These are phyloP conservation scores for Trypanosoma brucei DNA, from an alignment of 208 protist genomes.

Conservation along the genomic window DNA sequence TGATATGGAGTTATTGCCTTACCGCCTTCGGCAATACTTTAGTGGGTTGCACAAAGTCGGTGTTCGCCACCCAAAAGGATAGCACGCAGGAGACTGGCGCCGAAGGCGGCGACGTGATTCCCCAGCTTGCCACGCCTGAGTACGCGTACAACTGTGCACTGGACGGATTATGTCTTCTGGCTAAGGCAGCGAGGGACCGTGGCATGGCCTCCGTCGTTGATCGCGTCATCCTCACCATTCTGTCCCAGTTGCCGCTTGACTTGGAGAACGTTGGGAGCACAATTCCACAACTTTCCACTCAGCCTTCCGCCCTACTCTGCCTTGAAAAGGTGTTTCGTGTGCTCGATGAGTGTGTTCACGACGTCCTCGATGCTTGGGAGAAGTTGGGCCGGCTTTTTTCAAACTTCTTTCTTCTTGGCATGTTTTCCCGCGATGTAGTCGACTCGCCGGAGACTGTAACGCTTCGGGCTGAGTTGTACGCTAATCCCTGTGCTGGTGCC, in stretches of 20 bases:
- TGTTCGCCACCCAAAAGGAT: constrained; percentile 10
- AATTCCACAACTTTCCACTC: constrained; percentile 10
- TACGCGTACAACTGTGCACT: constrained; percentile 14
- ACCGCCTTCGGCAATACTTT: constrained; percentile 50
- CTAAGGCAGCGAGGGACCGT: constrained; percentile 8
- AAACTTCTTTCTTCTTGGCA: constrained; percentile 21
- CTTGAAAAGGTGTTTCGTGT: constrained; percentile 15
- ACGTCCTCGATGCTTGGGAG: constrained; percentile 18
- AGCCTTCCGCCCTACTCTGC: constrained; percentile 3
- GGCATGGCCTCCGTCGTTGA: constrained; percentile 17
- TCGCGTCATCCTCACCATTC: constrained; percentile 16
- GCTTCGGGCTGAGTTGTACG: constrained; percentile 22
- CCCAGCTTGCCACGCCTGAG: constrained; percentile 3
- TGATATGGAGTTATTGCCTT: constrained; percentile 50
- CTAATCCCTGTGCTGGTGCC: constrained; percentile 30
- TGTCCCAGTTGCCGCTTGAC: constrained; percentile 17
- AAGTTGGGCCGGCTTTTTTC: constrained; percentile 17
- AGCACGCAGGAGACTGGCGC: background rate
- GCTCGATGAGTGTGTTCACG: constrained; percentile 12
- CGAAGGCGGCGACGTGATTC: background rate
- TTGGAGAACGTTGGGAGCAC: constrained; percentile 6
- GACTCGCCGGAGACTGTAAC: background rate
- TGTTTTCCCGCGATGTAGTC: constrained; percentile 9
- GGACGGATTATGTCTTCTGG: constrained; percentile 15
- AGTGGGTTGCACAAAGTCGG: constrained; percentile 24